Evolutionary conservation across 179 eudicot genomes (phyloP), one percentile per base, ranked within the genome.

Genomic region (Vitellaria paradoxa): DNA sequence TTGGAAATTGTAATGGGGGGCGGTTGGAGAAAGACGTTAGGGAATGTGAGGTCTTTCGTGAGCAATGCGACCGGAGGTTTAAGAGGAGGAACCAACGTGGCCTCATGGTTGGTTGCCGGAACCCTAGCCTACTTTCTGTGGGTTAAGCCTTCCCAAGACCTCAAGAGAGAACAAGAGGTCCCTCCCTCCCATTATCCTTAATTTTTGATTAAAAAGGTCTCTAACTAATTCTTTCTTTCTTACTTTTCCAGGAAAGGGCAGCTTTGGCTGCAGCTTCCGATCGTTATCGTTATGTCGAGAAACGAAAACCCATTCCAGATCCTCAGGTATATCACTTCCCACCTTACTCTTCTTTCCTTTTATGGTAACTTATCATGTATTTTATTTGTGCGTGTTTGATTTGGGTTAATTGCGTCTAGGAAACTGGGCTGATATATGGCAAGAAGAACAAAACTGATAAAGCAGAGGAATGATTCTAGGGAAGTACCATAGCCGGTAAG

Each of bases 91-190:
- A 70, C 82, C 78, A 94, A 87, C 40, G 63, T 92, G 24, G 98
- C 97, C 23, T 89, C 97, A 0, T 94, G 98, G 98, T 84, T 80
- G 3, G 97, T 92, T 26, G 98, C 98, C 69, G 97, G 92, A 76
- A 87, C 94, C 71, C 81, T 94, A 73, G 98, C 98, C 18, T 94
- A 94, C 79, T 89, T 69, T 72, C 85, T 94, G 4, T 94, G 97
- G 97, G 83, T 94, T 59, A 92, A 89, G 65, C 98, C 97, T 26
- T 86, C 96, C 24, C 97, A 86, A 76, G 89, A 92, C 60, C 98
- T 91, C 74, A 88, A 85, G 61, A 86, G 84, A 69, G 83, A 87
- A 53, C 97, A 92, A 66, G 76, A 86, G 86, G 93, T 82, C 24
- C n/a, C 3, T 59, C 7, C 13, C 64, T 7, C 24, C 62, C 8